Evolutionary conservation across 371 early-diverging fungal genomes (phyloP).

Genomic region (Rhizomucor pusillus): DNA sequence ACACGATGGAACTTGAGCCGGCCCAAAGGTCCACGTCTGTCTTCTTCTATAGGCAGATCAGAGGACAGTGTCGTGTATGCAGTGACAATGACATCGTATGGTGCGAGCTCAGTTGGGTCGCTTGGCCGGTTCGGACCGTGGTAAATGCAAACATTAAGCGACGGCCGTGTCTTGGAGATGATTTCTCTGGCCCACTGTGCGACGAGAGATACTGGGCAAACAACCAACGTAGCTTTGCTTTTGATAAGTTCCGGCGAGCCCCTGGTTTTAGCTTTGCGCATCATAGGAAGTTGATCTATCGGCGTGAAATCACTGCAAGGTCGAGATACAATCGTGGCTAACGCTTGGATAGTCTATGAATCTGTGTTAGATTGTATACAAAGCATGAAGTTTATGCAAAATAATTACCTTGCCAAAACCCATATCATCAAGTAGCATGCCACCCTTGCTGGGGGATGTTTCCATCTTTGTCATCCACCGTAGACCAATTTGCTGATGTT

Average conservation of each 20-base stretch:
- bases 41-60: conserved; percentile 4
- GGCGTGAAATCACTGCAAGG: conserved; percentile 24
- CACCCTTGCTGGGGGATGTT: conserved; percentile 53
- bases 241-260: conserved; percentile 1
- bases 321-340: conserved; percentile 66
- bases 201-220: conserved; percentile 72
- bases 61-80: conserved; percentile 29
- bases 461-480: conserved; percentile 66
- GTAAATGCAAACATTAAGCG: conserved; percentile 52
- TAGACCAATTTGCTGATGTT: conserved; percentile 66
- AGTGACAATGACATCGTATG: conserved; percentile 45
- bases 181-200: conserved; percentile 76
- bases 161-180: conserved; percentile 42
- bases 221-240: conserved; percentile 51
- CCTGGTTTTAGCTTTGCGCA: conserved; percentile 4
- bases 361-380: background rate
- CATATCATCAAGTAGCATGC: conserved; percentile 77
- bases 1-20: conserved; percentile 58
- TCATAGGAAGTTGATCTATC: conserved; percentile 6
- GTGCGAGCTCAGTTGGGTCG: conserved; percentile 29
- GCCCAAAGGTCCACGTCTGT: conserved; percentile 18
- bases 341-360: conserved; percentile 70
- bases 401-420: conserved; percentile 39
- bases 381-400: background rate
- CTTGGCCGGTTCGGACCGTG: conserved; percentile 44